phyloP scores from a whole-genome alignment of 2,329 filamentous ascomycete genomes.

The Colletotrichum coccodes region DNA sequence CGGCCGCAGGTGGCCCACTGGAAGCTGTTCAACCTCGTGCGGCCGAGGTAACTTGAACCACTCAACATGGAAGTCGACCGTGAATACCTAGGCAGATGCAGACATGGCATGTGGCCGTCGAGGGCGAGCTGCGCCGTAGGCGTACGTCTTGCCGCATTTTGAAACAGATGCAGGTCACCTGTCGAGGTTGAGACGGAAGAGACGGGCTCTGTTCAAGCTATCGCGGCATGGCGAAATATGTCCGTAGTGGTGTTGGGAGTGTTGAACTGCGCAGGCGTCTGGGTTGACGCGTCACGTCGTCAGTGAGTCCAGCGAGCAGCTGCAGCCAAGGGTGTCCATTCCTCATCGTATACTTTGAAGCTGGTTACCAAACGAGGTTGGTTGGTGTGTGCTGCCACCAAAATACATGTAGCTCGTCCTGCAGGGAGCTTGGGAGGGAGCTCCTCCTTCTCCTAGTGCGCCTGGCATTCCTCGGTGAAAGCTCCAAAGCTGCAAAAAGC shows the following conservation, averaged over 20 bases:
- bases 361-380: neutral
- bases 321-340: conserved; percentile 3
- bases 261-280: no score
- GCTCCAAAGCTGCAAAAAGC: neutral
- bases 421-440: conserved; percentile 27
- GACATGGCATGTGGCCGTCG: neutral
- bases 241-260: no score
- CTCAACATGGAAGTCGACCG: neutral
- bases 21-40: conserved; percentile 7
- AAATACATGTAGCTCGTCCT: neutral
- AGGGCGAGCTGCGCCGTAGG: neutral
- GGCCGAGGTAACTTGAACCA: conserved; percentile 5
- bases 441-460: neutral
- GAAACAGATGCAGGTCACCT: neutral
- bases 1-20: neutral
- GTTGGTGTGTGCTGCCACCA: neutral
- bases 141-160: conserved; percentile 2
- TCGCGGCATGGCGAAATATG: neutral
- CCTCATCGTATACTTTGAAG: neutral
- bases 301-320: neutral
- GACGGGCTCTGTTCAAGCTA: neutral
- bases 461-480: neutral
- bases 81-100: neutral
- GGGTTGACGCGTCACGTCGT: conserved; percentile 14
- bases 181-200: neutral